Base-by-base conservation (phyloP, 129 eudicot genomes). In the Logfia minima region DNA sequence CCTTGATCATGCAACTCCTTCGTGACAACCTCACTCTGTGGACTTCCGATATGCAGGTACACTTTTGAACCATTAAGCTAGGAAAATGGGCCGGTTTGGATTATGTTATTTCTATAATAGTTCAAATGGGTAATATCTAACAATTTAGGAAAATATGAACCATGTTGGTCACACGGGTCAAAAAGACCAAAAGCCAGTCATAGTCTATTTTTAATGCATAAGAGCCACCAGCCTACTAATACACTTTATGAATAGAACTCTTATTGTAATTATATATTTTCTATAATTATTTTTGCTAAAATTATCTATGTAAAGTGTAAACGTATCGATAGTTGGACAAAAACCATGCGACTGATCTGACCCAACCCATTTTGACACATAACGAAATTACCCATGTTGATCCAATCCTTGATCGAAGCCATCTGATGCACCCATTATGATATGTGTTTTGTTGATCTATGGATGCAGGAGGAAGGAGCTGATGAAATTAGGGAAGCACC, bases 11-110 rank as follows among this genome's bases (percentile, higher is more conserved):
- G 84, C 84, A 81, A 75, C 80, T 81, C 22, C 84, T 81, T 60
- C 84, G 84, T 59, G 84, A 81, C 41, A 81, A 81, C 72, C 84
- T 81, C 76, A 81, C 84, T 70, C 76, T 81, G 2, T 81, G 84
- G 85, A 82, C 85, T 34, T 82, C 85, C 0, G 85, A 82, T 76
- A 82, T 82, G 85, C 85, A 82, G 85, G 85, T 82, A 60, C 17
- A 10, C 4, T 58, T 69, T 66, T 9, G n/a, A 65, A 41, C 51
- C n/a, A 6, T 48, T 64, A 28, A 75, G 14, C 19, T 64, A 29
- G 6, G 48, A 8, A 1, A 39, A 17, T 41, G 29, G 52, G 43
- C n/a, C 29, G 7, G 61, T 48, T 66, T 8, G 10, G 13, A 4
- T 45, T 73, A 21, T 35, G 56, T 73, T 73, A 31, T n/a, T 26